Conservation (phyloP, 768 basidiomycete genomes). For the Leucocoprinus leucothites region DNA sequence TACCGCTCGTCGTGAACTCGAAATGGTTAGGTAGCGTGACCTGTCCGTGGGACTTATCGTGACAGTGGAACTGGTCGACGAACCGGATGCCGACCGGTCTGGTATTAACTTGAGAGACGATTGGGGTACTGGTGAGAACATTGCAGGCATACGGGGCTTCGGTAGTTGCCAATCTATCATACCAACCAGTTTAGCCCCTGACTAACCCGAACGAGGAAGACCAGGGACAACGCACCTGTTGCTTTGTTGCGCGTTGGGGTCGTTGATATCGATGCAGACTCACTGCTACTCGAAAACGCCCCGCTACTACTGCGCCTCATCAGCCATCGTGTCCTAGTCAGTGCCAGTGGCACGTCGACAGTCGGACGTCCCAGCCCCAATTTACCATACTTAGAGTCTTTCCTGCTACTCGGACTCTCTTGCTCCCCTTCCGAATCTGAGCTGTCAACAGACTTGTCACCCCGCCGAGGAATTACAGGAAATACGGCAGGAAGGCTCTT, state of each 20-base stretch:
- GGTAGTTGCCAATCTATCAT: conserved; percentile 55
- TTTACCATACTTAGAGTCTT: conserved; percentile 47
- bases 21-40: conserved; percentile 21
- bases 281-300: conserved; percentile 76
- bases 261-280: conserved; percentile 49
- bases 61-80: conserved; percentile 49
- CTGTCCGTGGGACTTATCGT: conserved; percentile 46
- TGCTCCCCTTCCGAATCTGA: conserved; percentile 68
- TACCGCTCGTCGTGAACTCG: conserved; percentile 20
- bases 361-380: conserved; percentile 65
- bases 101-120: conserved; percentile 8
- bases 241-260: conserved; percentile 63
- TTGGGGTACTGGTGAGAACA: conserved; percentile 17
- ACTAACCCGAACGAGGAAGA: conserved; percentile 2
- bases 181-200: conserved; percentile 12
- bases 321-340: conserved; percentile 54
- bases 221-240: conserved; percentile 33
- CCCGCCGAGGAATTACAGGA: conserved; percentile 35
- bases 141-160: conserved; percentile 42
- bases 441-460: conserved; percentile 28
- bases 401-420: conserved; percentile 61
- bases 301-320: conserved; percentile 81
- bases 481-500: conserved; percentile 79
- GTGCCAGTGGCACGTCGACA: conserved; percentile 27
- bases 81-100: conserved; percentile 54